Evolutionary conservation across 2,329 filamentous ascomycete genomes (phyloP).

Genomic region (Penicillium griseofulvum): DNA sequence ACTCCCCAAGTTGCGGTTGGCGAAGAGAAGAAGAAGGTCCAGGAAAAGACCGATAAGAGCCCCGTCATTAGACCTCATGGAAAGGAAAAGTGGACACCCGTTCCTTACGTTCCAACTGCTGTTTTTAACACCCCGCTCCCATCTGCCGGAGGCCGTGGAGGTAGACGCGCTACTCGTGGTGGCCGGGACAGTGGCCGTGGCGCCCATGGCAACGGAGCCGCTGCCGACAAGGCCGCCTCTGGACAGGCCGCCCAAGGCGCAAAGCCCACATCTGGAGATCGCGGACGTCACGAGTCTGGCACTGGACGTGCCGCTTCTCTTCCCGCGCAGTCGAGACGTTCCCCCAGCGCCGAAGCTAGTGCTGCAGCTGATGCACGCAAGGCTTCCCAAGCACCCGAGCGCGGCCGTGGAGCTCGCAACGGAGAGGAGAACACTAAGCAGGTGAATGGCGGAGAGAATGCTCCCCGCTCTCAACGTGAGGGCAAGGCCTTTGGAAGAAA

Average conservation of each 20-base stretch:
- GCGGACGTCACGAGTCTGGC: constrained; percentile 38
- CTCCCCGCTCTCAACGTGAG: constrained; percentile 34
- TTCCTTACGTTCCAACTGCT: constrained; percentile 79
- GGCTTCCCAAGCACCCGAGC: constrained; percentile 31
- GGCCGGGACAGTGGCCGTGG: constrained; percentile 52
- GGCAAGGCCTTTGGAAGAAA: constrained; percentile 36
- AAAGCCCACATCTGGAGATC: constrained; percentile 35
- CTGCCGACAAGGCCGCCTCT: constrained; percentile 35
- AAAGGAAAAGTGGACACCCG: constrained; percentile 82
- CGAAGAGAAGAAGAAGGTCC: constrained; percentile 71
- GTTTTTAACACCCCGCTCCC: constrained; percentile 79
- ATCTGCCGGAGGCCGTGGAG: constrained; percentile 46
- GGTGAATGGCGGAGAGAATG: constrained; percentile 28
- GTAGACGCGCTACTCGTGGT: constrained; percentile 56
- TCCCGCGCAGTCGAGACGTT: constrained; percentile 38
- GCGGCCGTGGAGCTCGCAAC: constrained; percentile 32
- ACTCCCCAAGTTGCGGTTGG: constrained; percentile 78
- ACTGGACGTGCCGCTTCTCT: constrained; percentile 40
- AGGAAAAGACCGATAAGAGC: constrained; percentile 63
- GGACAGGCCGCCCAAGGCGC: constrained; percentile 27
- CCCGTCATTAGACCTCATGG: constrained; percentile 55
- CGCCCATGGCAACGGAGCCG: constrained; percentile 34
- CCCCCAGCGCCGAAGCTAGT: constrained; percentile 35
- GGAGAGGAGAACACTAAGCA: constrained; percentile 32
- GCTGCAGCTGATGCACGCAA: constrained; percentile 33